A percentile compares a stretch with the other conserved stretches of the same genome.
Evolutionary conservation across 106 monocot genomes (phyloP).

Genomic region (Apostasia shenzhenica): DNA sequence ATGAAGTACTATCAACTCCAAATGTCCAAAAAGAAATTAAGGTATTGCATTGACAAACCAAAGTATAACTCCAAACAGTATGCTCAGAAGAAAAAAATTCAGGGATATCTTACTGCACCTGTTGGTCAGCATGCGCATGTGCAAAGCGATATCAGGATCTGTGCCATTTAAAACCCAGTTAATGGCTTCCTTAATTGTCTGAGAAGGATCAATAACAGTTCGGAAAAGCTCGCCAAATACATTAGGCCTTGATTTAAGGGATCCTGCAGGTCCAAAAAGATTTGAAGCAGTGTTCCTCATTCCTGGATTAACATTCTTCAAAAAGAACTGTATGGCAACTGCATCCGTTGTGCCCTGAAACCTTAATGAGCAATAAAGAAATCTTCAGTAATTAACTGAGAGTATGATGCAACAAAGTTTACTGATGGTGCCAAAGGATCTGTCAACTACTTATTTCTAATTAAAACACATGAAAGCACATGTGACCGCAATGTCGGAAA

Average conservation of each 20-base stretch:
- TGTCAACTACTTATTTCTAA: too few relatives aligned
- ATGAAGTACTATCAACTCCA: background rate
- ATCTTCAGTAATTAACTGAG: too few relatives aligned
- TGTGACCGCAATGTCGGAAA: too few relatives aligned
- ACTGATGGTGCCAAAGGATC: too few relatives aligned
- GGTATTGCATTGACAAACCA: background rate
- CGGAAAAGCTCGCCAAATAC: slow-evolving; percentile 90
- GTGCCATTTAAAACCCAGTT: slow-evolving; percentile 65
- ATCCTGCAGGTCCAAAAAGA: slow-evolving; percentile 57
- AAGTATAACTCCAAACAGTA: background rate
- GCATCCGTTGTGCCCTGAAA: slow-evolving; percentile 94
- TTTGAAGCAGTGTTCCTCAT: slow-evolving; percentile 63
- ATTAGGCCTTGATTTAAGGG: slow-evolving; percentile 59
- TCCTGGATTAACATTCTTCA: slow-evolving; percentile 76
- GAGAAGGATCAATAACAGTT: slow-evolving; percentile 56
- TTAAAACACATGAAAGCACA: too few relatives aligned
- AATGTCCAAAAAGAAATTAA: background rate
- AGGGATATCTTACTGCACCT: slow-evolving; percentile 33
- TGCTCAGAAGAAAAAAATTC: background rate
- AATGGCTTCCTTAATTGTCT: slow-evolving; percentile 48
- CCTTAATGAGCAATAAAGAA: slow-evolving; percentile 20
- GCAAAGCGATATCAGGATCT: slow-evolving; percentile 71
- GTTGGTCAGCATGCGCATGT: slow-evolving; percentile 94
- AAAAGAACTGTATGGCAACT: slow-evolving; percentile 80
- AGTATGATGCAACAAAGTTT: too few relatives aligned